Evolutionary conservation across 177 flowering plant species (phyloP).

Genomic region (Telopea speciosissima): DNA sequence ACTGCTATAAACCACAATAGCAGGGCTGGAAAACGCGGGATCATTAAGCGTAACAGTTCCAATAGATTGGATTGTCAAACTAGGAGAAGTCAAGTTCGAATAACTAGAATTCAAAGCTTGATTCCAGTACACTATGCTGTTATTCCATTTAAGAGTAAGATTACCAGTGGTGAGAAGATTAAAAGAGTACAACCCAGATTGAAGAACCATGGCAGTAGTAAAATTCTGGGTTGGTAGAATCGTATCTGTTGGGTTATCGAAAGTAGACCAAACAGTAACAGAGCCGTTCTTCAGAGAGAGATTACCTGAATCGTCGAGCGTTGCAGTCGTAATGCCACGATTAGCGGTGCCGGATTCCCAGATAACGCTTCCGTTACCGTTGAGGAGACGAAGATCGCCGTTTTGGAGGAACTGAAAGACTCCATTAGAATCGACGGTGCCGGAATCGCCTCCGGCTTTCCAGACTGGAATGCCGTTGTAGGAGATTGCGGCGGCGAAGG

Average conservation of each 20-base stretch:
- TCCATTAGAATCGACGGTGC: constrained; percentile 36
- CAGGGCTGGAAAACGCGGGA: constrained; percentile 16
- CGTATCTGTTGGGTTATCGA: constrained; percentile 60
- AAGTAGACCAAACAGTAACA: not conserved
- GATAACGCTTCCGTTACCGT: constrained; percentile 35
- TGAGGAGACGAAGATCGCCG: constrained; percentile 49
- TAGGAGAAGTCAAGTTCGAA: constrained; percentile 28
- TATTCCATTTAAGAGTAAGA: constrained; percentile 55
- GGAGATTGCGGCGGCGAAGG: constrained; percentile 29
- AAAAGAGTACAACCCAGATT: constrained; percentile 63
- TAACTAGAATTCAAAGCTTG: constrained; percentile 45
- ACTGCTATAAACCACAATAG: constrained; percentile 45
- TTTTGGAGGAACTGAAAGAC: constrained; percentile 8
- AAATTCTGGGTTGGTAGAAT: constrained; percentile 56
- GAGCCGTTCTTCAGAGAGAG: constrained; percentile 37
- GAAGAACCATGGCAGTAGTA: constrained; percentile 25
- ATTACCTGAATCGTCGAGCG: constrained; percentile 55
- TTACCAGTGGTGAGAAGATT: constrained; percentile 34
- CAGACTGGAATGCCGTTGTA: constrained; percentile 44
- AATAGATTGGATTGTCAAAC: constrained; percentile 30
- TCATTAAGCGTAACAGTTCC: constrained; percentile 57
- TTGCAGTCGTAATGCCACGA: constrained; percentile 26
- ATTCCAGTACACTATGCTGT: constrained; percentile 39
- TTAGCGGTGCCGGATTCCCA: constrained; percentile 58
- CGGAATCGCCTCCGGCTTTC: constrained; percentile 36